Evolutionary conservation across 73 alveolate species (phyloP), one percentile per base, ranked within the genome.

Genomic region (Uronychia setigera): DNA sequence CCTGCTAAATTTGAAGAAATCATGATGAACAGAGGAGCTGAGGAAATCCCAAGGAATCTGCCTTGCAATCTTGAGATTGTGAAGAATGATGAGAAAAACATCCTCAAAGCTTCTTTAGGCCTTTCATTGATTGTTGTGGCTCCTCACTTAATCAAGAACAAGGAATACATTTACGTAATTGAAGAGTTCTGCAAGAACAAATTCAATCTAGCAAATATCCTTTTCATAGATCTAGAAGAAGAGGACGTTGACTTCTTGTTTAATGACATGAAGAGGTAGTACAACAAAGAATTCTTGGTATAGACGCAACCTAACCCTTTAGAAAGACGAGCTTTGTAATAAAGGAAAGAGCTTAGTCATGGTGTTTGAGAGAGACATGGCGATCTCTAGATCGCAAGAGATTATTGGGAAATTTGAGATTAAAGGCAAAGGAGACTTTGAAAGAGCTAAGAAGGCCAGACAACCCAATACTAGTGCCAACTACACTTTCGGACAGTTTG

Each of bases 321-420:
- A 46, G 67, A 46, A 46, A 46, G 67, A 46, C 19, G 67, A 46
- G 67, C 5, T 46, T 46, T 46, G 67, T 19, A 1, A 34, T 0
- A 33, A 76, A 29, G 91, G 91, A n/a, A 11, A 31, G 31, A 27
- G 77, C 30, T 27, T 83, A 1, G 31, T 83, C 33, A 13, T 74
- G 26, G 85, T 83, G 28, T 26, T 83, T 9, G 91, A 83, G 85
- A 83, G 77, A 60, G 85, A 83, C 11, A 32, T 59, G 29, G 91
- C 85, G 29, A 35, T 76, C 11, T n/a, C 35, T 29, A 80, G 76
- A 26, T 9, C 46, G 31, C 60, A 76, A 25, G 85, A 83, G 26
- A 31, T 83, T 19, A 60, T 83, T n/a, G 91, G 91, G 34, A 83
- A 76, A 46, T 76, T 83, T 28, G 91, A 76, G 60, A 74, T 83